Evolutionary conservation across 371 early-diverging fungal genomes (phyloP).

Genomic region (Nosema granulosis): DNA sequence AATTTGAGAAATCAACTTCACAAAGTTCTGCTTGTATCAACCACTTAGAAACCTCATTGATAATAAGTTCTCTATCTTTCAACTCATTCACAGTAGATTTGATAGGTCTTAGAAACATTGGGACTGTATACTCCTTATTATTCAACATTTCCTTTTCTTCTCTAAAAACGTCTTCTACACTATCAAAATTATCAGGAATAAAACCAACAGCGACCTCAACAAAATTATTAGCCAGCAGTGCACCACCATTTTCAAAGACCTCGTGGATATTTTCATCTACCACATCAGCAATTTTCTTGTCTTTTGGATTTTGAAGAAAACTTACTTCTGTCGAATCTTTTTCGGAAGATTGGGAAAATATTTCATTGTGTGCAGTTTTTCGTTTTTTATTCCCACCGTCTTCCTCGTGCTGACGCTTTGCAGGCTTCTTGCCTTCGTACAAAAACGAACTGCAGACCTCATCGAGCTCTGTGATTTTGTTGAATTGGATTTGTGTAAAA

Average conservation of each 20-base stretch:
- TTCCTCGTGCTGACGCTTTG: background rate
- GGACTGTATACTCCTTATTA: background rate
- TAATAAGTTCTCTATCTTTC: conserved; percentile 15
- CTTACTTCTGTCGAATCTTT: background rate
- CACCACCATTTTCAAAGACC: background rate
- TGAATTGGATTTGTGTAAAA: conserved; percentile 57
- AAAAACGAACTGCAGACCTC: background rate
- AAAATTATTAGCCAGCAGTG: background rate
- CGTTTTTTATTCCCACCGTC: conserved; percentile 2
- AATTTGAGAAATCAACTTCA: background rate
- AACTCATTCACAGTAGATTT: conserved; percentile 27
- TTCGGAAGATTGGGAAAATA: background rate
- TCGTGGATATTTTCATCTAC: background rate
- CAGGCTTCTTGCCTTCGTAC: background rate
- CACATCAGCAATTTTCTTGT: background rate
- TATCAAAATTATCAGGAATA: conserved; percentile 50
- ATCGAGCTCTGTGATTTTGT: background rate
- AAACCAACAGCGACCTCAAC: conserved; percentile 45
- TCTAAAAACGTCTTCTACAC: conserved; percentile 21
- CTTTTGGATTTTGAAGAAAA: no score
- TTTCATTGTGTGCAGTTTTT: background rate
- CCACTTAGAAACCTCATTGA: conserved; percentile 45
- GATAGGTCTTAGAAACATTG: conserved; percentile 26
- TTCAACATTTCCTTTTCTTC: conserved; percentile 21
- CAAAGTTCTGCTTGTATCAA: conserved; percentile 18